These are phyloP conservation scores for Aristolochia californica DNA, from an alignment of 164 flowering plant genomes.

Conservation along the genomic window DNA sequence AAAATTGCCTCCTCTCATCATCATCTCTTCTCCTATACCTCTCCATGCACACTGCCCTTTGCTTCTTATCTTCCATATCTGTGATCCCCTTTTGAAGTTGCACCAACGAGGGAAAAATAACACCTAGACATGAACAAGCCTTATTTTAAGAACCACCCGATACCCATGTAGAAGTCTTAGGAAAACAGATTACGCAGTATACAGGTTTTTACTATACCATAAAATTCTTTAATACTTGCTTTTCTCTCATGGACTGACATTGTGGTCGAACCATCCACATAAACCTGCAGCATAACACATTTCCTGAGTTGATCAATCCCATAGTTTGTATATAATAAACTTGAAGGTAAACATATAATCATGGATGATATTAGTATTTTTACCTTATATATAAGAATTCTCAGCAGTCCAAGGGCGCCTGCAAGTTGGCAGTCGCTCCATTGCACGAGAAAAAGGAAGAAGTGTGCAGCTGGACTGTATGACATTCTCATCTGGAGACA, in stretches of 20 bases:
- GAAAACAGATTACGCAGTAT: too few species aligned
- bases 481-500: constrained; percentile 94
- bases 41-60: constrained; percentile 62
- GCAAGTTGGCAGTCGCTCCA: constrained; percentile 93
- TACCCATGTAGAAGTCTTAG: too few species aligned
- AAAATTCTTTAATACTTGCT: constrained; percentile 70
- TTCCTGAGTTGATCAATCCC: too few species aligned
- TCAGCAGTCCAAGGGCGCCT: constrained; percentile 69
- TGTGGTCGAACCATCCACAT: constrained; percentile 70
- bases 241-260: constrained; percentile 67
- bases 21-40: constrained; percentile 63
- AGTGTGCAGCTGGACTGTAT: constrained; percentile 81
- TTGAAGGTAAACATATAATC: background rate
- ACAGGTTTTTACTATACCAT: too few species aligned
- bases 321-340: background rate
- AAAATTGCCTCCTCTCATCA: constrained; percentile 30
- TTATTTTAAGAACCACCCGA: too few species aligned
- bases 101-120: constrained; percentile 74
- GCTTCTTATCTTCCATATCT: constrained; percentile 70
- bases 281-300: constrained; percentile 27
- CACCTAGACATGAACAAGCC: constrained; percentile 34
- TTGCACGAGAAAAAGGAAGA: constrained; percentile 80
- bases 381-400: constrained; percentile 66
- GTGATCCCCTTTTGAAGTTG: constrained; percentile 82
- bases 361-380: too few species aligned